Evolutionary conservation across 768 basidiomycete genomes (phyloP).

Genomic region (Boletus rubroflammeus): DNA sequence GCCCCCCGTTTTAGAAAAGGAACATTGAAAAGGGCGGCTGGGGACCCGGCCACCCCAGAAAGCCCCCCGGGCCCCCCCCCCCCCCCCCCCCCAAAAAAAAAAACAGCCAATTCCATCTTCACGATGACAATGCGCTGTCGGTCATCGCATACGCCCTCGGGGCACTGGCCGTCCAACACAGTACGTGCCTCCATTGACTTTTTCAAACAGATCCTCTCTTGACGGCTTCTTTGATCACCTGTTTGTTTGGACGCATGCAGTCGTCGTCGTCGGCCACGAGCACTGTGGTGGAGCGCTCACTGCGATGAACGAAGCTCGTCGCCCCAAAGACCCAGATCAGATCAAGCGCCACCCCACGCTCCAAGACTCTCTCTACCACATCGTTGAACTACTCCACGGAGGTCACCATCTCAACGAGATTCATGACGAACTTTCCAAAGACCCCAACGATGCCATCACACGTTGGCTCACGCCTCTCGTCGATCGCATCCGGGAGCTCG

Average conservation of each 20-base stretch:
- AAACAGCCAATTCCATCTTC: slow-evolving; percentile 63
- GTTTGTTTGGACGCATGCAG: slow-evolving; percentile 35
- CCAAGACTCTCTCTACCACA: slow-evolving; percentile 17
- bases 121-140: slow-evolving; percentile 67
- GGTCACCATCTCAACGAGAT: slow-evolving; percentile 21
- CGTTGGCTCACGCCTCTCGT: slow-evolving; percentile 74
- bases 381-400: not conserved
- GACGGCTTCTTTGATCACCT: not conserved
- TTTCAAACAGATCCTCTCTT: not conserved
- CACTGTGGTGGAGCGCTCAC: slow-evolving; percentile 74
- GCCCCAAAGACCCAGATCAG: not conserved
- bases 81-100: not conserved
- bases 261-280: slow-evolving; percentile 78
- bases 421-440: slow-evolving; percentile 19
- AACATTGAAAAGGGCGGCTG: too few species aligned
- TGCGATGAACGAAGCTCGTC: slow-evolving; percentile 9
- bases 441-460: slow-evolving; percentile 48
- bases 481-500: slow-evolving; percentile 42
- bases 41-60: too few species aligned
- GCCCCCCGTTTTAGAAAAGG: too few species aligned
- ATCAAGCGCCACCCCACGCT: slow-evolving; percentile 7
- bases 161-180: slow-evolving; percentile 64
- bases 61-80: too few species aligned
- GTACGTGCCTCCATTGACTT: slow-evolving; percentile 41
- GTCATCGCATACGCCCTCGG: slow-evolving; percentile 73